A percentile compares a stretch with the other conserved stretches of the same genome.
Evolutionary conservation across 495 filamentous ascomycete species (phyloP).

Genomic region (Trichoderma gamsii): DNA sequence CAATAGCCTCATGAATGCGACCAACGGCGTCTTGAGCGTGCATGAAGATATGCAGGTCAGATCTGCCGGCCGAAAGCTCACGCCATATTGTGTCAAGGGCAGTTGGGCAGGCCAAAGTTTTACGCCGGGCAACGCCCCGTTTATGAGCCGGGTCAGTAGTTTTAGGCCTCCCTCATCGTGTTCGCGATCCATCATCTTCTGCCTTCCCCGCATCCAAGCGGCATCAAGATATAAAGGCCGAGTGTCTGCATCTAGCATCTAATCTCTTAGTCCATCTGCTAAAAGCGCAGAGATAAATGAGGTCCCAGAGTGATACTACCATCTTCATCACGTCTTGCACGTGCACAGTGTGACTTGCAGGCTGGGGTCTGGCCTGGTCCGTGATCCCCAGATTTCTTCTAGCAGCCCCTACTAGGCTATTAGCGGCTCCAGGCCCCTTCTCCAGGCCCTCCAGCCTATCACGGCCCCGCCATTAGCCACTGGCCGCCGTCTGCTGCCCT

Average conservation of each 20-base stretch:
- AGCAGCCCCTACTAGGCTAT: neutral
- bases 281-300: neutral
- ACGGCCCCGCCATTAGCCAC: slow-evolving; percentile 2
- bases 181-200: no score
- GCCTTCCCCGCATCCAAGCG: no score
- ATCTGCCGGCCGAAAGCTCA: no score
- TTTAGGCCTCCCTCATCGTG: no score
- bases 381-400: neutral
- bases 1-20: neutral
- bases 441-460: slow-evolving; percentile 9
- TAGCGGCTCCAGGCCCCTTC: neutral
- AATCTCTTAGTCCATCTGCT: neutral
- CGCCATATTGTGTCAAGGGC: neutral
- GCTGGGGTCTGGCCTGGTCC: neutral
- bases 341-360: slow-evolving; percentile 11
- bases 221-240: no score
- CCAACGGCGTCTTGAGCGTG: neutral
- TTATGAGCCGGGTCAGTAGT: neutral
- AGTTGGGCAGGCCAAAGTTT: neutral
- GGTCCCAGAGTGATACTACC: no score
- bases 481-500: neutral
- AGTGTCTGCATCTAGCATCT: neutral
- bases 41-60: no score
- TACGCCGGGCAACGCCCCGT: neutral
- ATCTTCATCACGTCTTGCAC: neutral